These are phyloP conservation scores for Pestalotiopsis sp. DNA, from an alignment of 2,329 filamentous ascomycete genomes.

Conservation along the genomic window DNA sequence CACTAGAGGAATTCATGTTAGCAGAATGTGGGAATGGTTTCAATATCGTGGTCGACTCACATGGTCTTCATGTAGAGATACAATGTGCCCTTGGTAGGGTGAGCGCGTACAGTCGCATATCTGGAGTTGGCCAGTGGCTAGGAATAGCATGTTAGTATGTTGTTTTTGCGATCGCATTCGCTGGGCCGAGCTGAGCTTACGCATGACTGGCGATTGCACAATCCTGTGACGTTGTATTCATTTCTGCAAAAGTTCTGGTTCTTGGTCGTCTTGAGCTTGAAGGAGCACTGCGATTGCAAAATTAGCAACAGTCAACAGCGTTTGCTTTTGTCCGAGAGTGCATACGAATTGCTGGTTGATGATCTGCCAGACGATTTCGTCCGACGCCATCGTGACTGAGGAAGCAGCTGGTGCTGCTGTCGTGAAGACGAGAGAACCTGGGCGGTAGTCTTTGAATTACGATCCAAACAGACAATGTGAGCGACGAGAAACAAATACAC, in stretches of 20 bases:
- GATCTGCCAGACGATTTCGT: constrained; percentile 97
- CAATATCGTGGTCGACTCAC: neutral
- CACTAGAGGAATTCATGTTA: neutral
- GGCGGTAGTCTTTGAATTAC: neutral
- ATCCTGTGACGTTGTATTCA: constrained; percentile 75
- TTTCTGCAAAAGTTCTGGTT: constrained; percentile 94
- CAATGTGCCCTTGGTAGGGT: constrained; percentile 78
- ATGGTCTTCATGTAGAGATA: constrained; percentile 74
- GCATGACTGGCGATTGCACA: constrained; percentile 35
- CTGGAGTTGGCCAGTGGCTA: constrained; percentile 49
- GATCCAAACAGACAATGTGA: neutral
- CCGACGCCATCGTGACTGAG: constrained; percentile 70
- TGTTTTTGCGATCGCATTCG: too few species aligned
- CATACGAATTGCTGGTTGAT: constrained; percentile 71
- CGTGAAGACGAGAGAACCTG: neutral
- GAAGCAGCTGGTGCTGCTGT: neutral
- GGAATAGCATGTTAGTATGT: neutral
- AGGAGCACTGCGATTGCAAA: constrained; percentile 49
- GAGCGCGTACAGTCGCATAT: constrained; percentile 88
- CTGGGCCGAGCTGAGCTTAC: neutral
- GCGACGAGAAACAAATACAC: neutral
- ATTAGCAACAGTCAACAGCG: neutral
- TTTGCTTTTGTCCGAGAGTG: neutral
- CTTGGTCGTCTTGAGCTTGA: constrained; percentile 71
- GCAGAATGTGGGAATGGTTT: neutral